These are phyloP conservation scores for Aspergillus pseudoglaucus DNA, from an alignment of 2,329 filamentous ascomycete genomes.

Conservation along the genomic window DNA sequence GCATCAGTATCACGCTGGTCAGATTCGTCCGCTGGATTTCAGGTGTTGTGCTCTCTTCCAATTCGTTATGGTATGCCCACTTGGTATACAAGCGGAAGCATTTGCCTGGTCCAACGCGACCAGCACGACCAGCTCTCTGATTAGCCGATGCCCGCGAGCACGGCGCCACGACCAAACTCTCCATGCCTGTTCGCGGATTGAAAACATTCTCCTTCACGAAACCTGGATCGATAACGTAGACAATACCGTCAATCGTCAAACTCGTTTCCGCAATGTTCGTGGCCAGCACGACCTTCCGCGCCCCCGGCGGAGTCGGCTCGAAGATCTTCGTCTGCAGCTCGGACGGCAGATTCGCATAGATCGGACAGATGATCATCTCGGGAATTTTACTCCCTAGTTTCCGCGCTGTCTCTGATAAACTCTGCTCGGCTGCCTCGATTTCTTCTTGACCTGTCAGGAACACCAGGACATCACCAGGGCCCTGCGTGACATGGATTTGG, in stretches of 20 bases:
- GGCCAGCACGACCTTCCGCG: constrained; percentile 84
- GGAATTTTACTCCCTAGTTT: constrained; percentile 80
- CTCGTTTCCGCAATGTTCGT: constrained; percentile 97
- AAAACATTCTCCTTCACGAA: constrained; percentile 95
- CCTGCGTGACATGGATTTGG: constrained; percentile 85
- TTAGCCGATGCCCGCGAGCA: constrained; percentile 89
- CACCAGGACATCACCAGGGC: constrained; percentile 81
- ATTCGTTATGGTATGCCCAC: constrained; percentile 88
- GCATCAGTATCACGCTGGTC: constrained; percentile 71
- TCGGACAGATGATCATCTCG: constrained; percentile 84
- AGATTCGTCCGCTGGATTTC: constrained; percentile 91
- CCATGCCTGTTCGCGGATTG: constrained; percentile 87
- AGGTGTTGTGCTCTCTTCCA: constrained; percentile 84
- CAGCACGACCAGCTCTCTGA: constrained; percentile 85
- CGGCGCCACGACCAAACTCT: constrained; percentile 81
- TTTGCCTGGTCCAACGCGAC: constrained; percentile 85
- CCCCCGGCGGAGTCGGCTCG: constrained; percentile 77
- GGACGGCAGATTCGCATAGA: constrained; percentile 88
- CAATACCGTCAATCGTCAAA: constrained; percentile 91
- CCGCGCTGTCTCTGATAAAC: constrained; percentile 74
- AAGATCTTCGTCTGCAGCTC: constrained; percentile 92
- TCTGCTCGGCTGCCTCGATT: constrained; percentile 80
- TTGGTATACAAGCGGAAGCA: constrained; percentile 92
- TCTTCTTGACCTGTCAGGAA: constrained; percentile 96
- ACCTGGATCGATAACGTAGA: constrained; percentile 91